These are phyloP conservation scores for Saccharomyces eubayanus DNA, from an alignment of 805 yeast species.

Conservation along the genomic window DNA sequence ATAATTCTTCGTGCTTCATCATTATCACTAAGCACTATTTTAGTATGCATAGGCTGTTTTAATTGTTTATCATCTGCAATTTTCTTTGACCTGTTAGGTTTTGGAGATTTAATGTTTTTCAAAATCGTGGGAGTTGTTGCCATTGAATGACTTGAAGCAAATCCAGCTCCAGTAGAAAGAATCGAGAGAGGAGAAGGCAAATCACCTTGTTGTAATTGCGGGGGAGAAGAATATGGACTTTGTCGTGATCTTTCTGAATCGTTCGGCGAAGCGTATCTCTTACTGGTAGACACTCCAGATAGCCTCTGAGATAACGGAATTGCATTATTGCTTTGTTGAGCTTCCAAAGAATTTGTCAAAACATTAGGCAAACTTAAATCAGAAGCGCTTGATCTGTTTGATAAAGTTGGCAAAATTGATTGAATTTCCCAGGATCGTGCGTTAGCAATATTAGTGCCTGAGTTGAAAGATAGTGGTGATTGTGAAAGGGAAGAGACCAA, in stretches of 20 bases:
- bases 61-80: constrained; percentile 2
- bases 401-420: constrained; percentile 5
- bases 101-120: not conserved
- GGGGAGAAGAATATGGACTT: not conserved
- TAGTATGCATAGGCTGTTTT: not conserved
- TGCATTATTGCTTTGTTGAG: constrained; percentile 3
- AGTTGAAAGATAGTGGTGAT: not conserved
- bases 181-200: not conserved
- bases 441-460: not conserved
- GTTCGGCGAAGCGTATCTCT: not conserved
- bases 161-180: not conserved
- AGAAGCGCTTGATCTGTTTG: constrained; percentile 10
- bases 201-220: not conserved
- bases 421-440: constrained; percentile 2
- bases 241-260: not conserved
- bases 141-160: not conserved
- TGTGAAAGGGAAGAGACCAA: not conserved
- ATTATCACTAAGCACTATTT: not conserved
- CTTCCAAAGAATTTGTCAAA: constrained; percentile 8
- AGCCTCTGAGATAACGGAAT: not conserved
- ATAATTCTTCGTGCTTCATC: constrained; percentile 18
- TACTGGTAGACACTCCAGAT: not conserved
- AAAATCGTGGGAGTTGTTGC: not conserved
- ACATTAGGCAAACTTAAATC: constrained; percentile 17
- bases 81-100: not conserved